Conservation (phyloP, 2,329 filamentous ascomycete genomes). For the Myriosclerotinia curreyana region DNA sequence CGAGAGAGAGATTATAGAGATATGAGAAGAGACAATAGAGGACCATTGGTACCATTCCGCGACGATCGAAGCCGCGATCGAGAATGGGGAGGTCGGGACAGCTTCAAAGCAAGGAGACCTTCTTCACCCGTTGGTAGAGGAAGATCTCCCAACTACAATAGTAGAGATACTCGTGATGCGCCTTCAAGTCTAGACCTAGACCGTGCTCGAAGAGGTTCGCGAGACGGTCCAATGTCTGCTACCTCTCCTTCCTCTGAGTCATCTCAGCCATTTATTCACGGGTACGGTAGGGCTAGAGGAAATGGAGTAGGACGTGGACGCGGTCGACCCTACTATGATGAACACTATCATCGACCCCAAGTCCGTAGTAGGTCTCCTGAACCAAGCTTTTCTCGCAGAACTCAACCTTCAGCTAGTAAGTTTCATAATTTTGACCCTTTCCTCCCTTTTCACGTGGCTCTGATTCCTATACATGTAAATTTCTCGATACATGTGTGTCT, state of each 20-base stretch:
- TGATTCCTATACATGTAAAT: not conserved
- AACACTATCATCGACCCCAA: slow-evolving; percentile 49
- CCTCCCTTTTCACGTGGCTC: not conserved
- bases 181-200: slow-evolving; percentile 65
- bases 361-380: slow-evolving; percentile 39
- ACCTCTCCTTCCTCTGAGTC: slow-evolving; percentile 69
- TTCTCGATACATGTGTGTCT: not conserved
- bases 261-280: slow-evolving; percentile 40
- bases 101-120: slow-evolving; percentile 56
- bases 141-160: slow-evolving; percentile 65
- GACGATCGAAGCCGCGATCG: slow-evolving; percentile 28
- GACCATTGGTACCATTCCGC: slow-evolving; percentile 15
- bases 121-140: slow-evolving; percentile 60
- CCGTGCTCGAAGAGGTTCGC: slow-evolving; percentile 63
- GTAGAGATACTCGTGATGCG: slow-evolving; percentile 47
- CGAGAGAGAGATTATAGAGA: slow-evolving; percentile 51
- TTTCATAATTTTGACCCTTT: not conserved
- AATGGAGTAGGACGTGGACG: slow-evolving; percentile 49
- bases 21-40: slow-evolving; percentile 20
- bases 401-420: slow-evolving; percentile 46
- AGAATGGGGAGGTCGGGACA: slow-evolving; percentile 28
- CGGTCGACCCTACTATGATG: slow-evolving; percentile 52
- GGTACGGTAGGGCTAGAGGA: slow-evolving; percentile 51
- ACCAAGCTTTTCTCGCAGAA: slow-evolving; percentile 35
- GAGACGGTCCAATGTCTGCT: slow-evolving; percentile 70